Evolutionary conservation across 2,329 filamentous ascomycete species (phyloP).

Genomic region (Sarocladium kiliense): DNA sequence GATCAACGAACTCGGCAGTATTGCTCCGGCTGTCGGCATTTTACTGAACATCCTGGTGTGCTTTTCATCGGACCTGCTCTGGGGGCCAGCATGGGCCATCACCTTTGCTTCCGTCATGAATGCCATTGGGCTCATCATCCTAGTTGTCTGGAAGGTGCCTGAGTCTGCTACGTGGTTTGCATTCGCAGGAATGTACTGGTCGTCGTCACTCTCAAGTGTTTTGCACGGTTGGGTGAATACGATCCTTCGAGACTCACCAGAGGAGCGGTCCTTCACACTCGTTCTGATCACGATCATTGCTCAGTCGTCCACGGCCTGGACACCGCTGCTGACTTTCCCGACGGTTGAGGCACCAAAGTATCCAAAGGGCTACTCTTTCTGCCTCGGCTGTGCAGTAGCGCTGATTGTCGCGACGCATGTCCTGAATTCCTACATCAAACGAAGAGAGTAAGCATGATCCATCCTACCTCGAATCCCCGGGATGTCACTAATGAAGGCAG

Average conservation of each 20-base stretch:
- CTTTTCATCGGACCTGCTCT: conserved; percentile 48
- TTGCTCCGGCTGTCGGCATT: conserved; percentile 49
- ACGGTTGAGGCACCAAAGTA: conserved; percentile 38
- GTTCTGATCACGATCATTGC: conserved; percentile 48
- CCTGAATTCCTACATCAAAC: background rate
- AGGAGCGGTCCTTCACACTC: conserved; percentile 42
- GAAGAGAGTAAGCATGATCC: background rate
- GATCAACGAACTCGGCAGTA: conserved; percentile 47
- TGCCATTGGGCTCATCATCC: conserved; percentile 44
- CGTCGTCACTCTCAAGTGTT: conserved; percentile 47
- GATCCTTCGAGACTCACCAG: conserved; percentile 37
- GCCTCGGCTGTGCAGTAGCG: background rate
- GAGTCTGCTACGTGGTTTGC: conserved; percentile 27
- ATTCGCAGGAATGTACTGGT: conserved; percentile 41
- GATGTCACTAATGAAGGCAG: no score
- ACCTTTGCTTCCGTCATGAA: conserved; percentile 46
- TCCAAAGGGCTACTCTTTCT: conserved; percentile 35
- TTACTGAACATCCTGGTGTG: conserved; percentile 49
- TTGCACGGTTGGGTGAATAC: conserved; percentile 53
- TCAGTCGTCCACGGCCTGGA: conserved; percentile 53
- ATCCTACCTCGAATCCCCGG: background rate
- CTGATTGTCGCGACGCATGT: background rate
- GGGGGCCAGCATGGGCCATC: conserved; percentile 50
- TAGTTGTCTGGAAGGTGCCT: conserved; percentile 51
- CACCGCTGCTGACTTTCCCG: conserved; percentile 44